These are phyloP conservation scores for Phaeosphaeria sp. DNA, from an alignment of 2,329 filamentous ascomycete species.

Conservation along the genomic window DNA sequence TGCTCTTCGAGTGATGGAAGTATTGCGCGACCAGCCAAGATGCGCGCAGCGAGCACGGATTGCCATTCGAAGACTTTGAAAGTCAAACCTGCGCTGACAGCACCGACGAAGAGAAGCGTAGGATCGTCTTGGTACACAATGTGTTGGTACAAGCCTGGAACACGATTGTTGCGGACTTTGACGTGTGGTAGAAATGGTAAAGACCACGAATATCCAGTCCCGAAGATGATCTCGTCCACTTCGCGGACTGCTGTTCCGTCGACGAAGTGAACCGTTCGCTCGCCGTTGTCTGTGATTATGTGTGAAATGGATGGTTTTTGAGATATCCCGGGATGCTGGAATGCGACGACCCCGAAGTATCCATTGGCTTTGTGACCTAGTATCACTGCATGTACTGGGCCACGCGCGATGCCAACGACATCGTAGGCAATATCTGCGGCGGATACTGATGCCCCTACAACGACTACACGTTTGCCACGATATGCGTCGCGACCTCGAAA, in stretches of 20 bases:
- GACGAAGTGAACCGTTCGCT: conserved; percentile 60
- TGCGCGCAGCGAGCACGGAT: conserved; percentile 65
- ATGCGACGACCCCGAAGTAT: conserved; percentile 66
- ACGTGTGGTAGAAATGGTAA: conserved; percentile 62
- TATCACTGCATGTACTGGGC: conserved; percentile 62
- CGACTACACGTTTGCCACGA: conserved; percentile 59
- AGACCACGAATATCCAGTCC: conserved; percentile 71
- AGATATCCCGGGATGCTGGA: conserved; percentile 63
- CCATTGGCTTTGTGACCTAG: conserved; percentile 58
- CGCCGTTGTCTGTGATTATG: conserved; percentile 43
- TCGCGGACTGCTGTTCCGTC: conserved; percentile 60
- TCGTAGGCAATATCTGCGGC: conserved; percentile 67
- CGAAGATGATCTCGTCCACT: conserved; percentile 70
- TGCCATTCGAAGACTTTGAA: conserved; percentile 76
- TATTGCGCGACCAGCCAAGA: conserved; percentile 61
- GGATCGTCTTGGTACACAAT: conserved; percentile 63
- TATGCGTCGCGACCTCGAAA: conserved; percentile 58
- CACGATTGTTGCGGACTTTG: conserved; percentile 60
- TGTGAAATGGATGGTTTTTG: conserved; percentile 57
- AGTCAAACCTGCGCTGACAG: conserved; percentile 59
- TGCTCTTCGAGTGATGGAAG: conserved; percentile 60
- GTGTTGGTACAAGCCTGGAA: conserved; percentile 65
- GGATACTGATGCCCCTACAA: conserved; percentile 70
- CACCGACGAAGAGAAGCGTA: conserved; percentile 64
- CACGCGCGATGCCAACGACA: conserved; percentile 54